Evolutionary conservation across 2,329 filamentous ascomycete species (phyloP).

Genomic region (Epicoccum nigrum): DNA sequence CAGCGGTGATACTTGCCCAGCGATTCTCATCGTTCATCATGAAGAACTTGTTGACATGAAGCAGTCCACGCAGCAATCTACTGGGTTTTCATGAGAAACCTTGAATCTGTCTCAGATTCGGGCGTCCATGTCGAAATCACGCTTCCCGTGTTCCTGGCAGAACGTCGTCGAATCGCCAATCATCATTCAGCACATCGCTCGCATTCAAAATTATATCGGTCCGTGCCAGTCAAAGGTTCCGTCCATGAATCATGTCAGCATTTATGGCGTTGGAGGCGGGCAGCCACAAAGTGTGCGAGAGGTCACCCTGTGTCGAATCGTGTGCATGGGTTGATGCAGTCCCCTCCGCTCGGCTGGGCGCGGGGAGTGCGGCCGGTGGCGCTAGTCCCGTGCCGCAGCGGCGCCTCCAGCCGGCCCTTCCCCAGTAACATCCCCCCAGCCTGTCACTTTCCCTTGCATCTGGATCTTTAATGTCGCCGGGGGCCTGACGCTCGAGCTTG

Average conservation of each 20-base stretch:
- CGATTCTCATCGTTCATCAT: constrained; percentile 8
- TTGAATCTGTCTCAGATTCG: not conserved
- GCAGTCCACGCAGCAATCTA: not conserved
- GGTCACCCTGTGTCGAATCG: not conserved
- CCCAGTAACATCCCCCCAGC: not conserved
- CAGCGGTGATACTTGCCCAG: constrained; percentile 29
- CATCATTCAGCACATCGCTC: not conserved
- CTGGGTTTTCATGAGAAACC: no score
- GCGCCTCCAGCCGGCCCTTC: not conserved
- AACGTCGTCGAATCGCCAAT: not conserved
- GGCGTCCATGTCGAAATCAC: no score
- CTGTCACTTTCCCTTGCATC: not conserved
- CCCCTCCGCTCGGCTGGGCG: not conserved
- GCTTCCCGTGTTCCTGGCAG: no score
- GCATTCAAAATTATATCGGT: not conserved
- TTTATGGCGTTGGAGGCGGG: not conserved
- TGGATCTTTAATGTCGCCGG: no score
- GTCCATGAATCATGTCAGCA: not conserved
- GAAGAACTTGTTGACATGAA: not conserved
- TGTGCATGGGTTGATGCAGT: not conserved
- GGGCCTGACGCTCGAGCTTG: not conserved
- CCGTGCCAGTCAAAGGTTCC: no score
- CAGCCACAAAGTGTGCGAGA: not conserved
- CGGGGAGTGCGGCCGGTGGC: not conserved
- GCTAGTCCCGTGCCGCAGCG: not conserved